Evolutionary conservation across 2,329 filamentous ascomycete species (phyloP), one percentile per base, ranked within the genome.

Genomic region (Rasamsonia emersonii): DNA sequence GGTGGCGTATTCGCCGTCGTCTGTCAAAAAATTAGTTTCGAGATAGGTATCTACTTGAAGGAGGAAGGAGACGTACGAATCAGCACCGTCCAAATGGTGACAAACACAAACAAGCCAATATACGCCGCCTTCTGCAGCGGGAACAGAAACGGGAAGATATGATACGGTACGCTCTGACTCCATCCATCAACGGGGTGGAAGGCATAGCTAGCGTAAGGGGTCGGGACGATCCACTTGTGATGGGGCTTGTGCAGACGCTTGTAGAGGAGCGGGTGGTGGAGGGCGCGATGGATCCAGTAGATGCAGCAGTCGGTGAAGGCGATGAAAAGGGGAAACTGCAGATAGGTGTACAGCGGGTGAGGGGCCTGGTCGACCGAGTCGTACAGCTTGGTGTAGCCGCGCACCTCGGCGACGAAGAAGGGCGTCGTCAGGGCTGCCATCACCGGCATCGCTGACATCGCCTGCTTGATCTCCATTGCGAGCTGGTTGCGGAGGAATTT

Each of bases 191-290:
- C 57, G 1, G 84, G 84, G 65, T 91, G 82, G 71, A 91, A 91
- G 35, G 85, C 85, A 51, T 88, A 79, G 49, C 77, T 82, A 29
- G 85, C 84, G 56, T 73, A 91, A 1, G 85, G 85, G 1, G 83
- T 86, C 4, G 85, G 85, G 80, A 91, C 86, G 62, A 91, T 89
- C 85, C 85, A 93, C 67, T 89, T 91, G 75, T 93, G 85, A 62
- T 93, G 85, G 43, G 82, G 77, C 74, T 93, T 93, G 72, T 93
- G 85, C 32, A 91, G 69, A 44, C 67, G 66, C 67, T 84, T 86
- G 72, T 93, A 93, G 43, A 85, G 50, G 26, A 58, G 53, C n/a
- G 79, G 79, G 58, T 82, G 75, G 61, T 88, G 83, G 35, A 86
- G 71, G 35, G 70, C 75, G 35, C 82, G 78, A 64, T 88, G 83